These are phyloP conservation scores for Pseudocercospora fuligena DNA, from an alignment of 2,329 filamentous ascomycete genomes.

Conservation along the genomic window DNA sequence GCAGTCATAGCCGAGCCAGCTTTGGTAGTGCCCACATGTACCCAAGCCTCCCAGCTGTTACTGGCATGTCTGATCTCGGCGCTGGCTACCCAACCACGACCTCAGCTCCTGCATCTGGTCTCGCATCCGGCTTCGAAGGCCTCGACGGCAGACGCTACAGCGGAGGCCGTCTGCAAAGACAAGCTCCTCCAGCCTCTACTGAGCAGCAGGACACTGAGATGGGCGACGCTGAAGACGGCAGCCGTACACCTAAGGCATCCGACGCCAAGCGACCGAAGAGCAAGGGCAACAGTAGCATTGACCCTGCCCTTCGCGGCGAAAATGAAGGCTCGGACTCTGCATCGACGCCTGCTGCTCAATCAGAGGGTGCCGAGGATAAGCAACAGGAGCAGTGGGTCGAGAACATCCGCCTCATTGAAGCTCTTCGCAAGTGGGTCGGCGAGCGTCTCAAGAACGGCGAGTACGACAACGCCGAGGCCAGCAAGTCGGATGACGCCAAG, in stretches of 20 bases:
- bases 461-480: conserved; percentile 45
- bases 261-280: conserved; percentile 37
- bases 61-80: conserved; percentile 64
- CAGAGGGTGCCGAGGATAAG: conserved; percentile 48
- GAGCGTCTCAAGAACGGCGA: conserved; percentile 60
- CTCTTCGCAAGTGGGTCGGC: conserved; percentile 62
- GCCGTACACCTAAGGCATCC: conserved; percentile 41
- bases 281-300: conserved; percentile 41
- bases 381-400: conserved; percentile 63
- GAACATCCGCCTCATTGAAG: conserved; percentile 67
- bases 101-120: conserved; percentile 69
- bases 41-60: conserved; percentile 74
- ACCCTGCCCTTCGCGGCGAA: conserved; percentile 44
- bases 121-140: conserved; percentile 67
- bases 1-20: conserved; percentile 64
- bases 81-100: conserved; percentile 67
- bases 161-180: conserved; percentile 63
- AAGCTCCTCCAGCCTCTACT: conserved; percentile 44
- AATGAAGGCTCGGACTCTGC: conserved; percentile 36
- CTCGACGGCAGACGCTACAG: conserved; percentile 66
- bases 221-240: conserved; percentile 49
- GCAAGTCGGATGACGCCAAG: conserved; percentile 22
- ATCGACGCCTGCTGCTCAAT: conserved; percentile 36
- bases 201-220: conserved; percentile 45
- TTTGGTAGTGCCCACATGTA: conserved; percentile 68